Conservation (phyloP, 768 basidiomycete species). For the Boletus pseudo-olivaceus region DNA sequence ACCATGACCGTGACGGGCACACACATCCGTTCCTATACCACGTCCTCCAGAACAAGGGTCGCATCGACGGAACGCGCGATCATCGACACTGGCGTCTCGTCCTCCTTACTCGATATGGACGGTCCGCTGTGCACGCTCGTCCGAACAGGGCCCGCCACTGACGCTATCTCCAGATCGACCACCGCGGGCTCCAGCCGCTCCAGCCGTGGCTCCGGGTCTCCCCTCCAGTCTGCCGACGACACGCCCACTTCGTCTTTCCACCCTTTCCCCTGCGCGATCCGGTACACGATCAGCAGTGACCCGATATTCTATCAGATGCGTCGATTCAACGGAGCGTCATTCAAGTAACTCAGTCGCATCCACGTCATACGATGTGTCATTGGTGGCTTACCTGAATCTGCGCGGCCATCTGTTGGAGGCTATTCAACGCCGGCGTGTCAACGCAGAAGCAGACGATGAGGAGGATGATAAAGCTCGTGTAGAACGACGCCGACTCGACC, state of each 20-base stretch:
- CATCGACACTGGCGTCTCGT: background rate
- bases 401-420: constrained; percentile 17
- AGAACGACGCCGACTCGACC: constrained; percentile 21
- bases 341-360: background rate
- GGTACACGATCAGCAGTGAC: constrained; percentile 19
- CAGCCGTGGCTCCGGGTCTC: background rate
- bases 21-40: background rate
- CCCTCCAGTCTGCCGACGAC: constrained; percentile 16
- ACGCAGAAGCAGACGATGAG: constrained; percentile 9
- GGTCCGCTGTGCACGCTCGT: background rate
- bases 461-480: constrained; percentile 13
- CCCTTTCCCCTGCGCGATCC: constrained; percentile 16
- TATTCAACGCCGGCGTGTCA: background rate
- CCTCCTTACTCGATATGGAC: background rate
- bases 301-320: constrained; percentile 9
- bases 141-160: background rate
- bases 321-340: background rate
- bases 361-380: background rate
- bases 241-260: constrained; percentile 8
- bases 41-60: background rate
- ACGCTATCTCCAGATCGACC: background rate
- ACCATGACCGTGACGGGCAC: background rate
- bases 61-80: background rate
- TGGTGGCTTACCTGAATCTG: constrained; percentile 15
- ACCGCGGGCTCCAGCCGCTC: background rate